phyloP scores from a whole-genome alignment of 2,329 filamentous ascomycete genomes.

The Periconia sp. region DNA sequence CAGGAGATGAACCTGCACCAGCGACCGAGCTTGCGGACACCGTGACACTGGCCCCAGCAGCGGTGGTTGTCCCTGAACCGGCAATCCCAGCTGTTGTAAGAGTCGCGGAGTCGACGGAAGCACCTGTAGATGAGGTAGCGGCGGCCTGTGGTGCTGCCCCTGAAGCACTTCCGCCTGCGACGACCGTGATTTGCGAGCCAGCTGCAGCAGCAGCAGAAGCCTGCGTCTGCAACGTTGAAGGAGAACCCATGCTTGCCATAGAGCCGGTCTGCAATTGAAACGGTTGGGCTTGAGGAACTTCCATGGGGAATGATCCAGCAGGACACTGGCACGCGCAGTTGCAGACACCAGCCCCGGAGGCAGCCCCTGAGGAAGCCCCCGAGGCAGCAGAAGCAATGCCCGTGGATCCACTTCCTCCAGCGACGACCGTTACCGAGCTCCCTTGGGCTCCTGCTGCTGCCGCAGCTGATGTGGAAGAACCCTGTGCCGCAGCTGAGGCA shows the following conservation, averaged over 20 bases:
- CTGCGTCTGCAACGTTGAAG: constrained; percentile 30
- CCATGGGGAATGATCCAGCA: constrained; percentile 38
- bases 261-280: constrained; percentile 30
- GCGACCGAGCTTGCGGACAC: constrained; percentile 20
- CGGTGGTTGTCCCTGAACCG: constrained; percentile 19
- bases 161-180: constrained; percentile 24
- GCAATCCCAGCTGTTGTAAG: constrained; percentile 25
- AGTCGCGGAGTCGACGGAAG: constrained; percentile 28
- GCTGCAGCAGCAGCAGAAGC: constrained; percentile 20
- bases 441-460: constrained; percentile 15
- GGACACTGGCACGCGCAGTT: constrained; percentile 40
- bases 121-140: constrained; percentile 14
- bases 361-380: no score
- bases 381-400: no score
- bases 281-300: constrained; percentile 28
- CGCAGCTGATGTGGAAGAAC: constrained; percentile 6
- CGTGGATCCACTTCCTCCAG: no score
- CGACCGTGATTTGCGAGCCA: constrained; percentile 18
- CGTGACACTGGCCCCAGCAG: constrained; percentile 24
- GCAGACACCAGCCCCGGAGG: no score
- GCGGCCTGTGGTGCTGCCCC: constrained; percentile 14
- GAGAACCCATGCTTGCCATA: constrained; percentile 16
- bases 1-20: constrained; percentile 1
- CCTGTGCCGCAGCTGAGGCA: constrained; percentile 1
- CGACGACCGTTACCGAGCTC: no score